These are phyloP conservation scores for Phytomonas sp. DNA, from an alignment of 208 protist genomes.

Conservation along the genomic window DNA sequence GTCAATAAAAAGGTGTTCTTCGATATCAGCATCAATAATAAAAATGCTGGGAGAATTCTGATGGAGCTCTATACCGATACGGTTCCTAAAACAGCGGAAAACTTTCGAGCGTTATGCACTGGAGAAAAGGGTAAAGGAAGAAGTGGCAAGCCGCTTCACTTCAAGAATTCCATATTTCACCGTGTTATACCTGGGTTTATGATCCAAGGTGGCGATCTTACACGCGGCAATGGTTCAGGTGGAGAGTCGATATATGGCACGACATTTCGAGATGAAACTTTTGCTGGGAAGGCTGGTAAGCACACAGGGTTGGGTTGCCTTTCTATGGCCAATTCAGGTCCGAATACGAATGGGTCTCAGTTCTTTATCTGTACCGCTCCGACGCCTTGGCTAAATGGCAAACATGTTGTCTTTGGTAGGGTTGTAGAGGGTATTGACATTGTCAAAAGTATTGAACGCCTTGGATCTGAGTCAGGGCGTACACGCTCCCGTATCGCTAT, in stretches of 20 bases:
- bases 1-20: conserved; percentile 88
- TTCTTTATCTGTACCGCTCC: conserved; percentile 91
- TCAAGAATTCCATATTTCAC: conserved; percentile 95
- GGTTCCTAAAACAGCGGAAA: conserved; percentile 90
- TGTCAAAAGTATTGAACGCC: conserved; percentile 70
- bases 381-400: conserved; percentile 87
- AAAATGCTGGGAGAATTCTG: conserved; percentile 67
- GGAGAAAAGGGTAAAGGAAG: conserved; percentile 85
- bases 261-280: conserved; percentile 95
- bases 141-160: conserved; percentile 93
- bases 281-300: conserved; percentile 89
- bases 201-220: conserved; percentile 98
- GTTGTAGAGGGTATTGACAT: conserved; percentile 84
- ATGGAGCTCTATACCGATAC: conserved; percentile 91
- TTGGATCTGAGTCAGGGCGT: conserved; percentile 65
- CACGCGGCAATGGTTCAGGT: conserved; percentile 92
- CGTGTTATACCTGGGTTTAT: conserved; percentile 95
- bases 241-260: conserved; percentile 98
- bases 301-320: conserved; percentile 90
- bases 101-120: conserved; percentile 89
- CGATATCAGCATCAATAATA: conserved; percentile 67
- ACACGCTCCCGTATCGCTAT: conserved; percentile 56
- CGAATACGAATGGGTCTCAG: conserved; percentile 96
- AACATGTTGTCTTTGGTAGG: conserved; percentile 95
- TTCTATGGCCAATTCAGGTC: conserved; percentile 98